Evolutionary conservation across 2,329 filamentous ascomycete genomes (phyloP).

Genomic region (Claviceps citrina): DNA sequence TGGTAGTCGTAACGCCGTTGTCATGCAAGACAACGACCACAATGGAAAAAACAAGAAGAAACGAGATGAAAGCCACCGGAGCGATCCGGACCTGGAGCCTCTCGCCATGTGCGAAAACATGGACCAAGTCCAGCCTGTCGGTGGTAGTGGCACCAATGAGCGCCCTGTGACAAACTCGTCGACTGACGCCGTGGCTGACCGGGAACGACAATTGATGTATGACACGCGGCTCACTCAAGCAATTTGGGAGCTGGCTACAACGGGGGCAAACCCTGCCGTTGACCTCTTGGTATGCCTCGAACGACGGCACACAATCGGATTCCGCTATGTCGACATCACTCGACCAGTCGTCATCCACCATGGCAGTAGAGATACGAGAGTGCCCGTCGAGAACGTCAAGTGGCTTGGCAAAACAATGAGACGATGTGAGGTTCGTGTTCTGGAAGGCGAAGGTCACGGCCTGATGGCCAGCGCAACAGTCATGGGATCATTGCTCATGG

Average conservation of each 20-base stretch:
- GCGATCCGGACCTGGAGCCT: slow-evolving; percentile 10
- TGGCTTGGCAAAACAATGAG: slow-evolving; percentile 94
- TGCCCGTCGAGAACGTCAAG: slow-evolving; percentile 85
- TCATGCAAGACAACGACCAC: slow-evolving; percentile 36
- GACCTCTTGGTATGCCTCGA: slow-evolving; percentile 89
- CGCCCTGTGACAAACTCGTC: slow-evolving; percentile 33
- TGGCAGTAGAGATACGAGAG: slow-evolving; percentile 74
- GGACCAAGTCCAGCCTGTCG: slow-evolving; percentile 27
- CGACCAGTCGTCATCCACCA: slow-evolving; percentile 87
- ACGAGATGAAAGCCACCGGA: slow-evolving; percentile 9
- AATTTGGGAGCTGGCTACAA: slow-evolving; percentile 87
- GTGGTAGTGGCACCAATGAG: slow-evolving; percentile 10
- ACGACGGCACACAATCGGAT: slow-evolving; percentile 78
- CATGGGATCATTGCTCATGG: slow-evolving; percentile 87
- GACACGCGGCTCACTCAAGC: slow-evolving; percentile 77
- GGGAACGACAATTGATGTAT: slow-evolving; percentile 59
- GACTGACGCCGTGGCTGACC: slow-evolving; percentile 47
- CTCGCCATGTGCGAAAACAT: slow-evolving; percentile 30
- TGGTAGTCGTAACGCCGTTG: slow-evolving; percentile 21
- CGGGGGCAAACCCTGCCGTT: slow-evolving; percentile 81
- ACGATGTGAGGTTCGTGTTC: slow-evolving; percentile 74
- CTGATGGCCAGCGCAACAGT: slow-evolving; percentile 88
- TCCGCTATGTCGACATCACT: slow-evolving; percentile 92
- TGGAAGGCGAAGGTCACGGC: slow-evolving; percentile 86
- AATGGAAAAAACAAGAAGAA: slow-evolving; percentile 17